phyloP scores from a whole-genome alignment of 495 filamentous ascomycete species.

The Pseudomonodictys pantanalensis region DNA sequence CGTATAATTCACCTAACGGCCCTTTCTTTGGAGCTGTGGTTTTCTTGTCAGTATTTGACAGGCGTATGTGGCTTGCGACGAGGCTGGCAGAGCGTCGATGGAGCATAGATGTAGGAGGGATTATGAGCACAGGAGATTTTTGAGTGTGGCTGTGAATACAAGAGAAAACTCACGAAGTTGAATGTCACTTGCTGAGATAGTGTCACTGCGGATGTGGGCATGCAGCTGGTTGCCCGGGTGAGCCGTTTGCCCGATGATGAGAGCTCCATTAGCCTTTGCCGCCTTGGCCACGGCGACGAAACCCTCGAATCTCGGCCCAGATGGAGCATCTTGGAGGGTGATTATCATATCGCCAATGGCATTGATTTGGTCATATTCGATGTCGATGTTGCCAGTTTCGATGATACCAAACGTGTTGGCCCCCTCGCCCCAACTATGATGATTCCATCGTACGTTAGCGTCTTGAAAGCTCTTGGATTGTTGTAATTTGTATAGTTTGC shows the following conservation, averaged over 20 bases:
- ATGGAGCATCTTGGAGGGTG: not conserved
- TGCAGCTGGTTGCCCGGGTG: not conserved
- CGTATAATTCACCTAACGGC: not conserved
- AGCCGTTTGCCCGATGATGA: not conserved
- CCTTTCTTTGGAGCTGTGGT: not conserved
- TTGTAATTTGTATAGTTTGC: not conserved
- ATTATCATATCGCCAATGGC: not conserved
- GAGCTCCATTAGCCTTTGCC: not conserved
- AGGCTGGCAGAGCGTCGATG: not conserved
- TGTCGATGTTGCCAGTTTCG: not conserved
- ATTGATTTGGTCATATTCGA: not conserved
- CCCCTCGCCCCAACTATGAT: not conserved
- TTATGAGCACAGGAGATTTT: not conserved
- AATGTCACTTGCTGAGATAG: not conserved
- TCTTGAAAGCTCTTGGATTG: not conserved
- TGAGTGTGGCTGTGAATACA: not conserved
- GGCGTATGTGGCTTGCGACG: not conserved
- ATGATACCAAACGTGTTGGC: not conserved
- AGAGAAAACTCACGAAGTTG: not conserved
- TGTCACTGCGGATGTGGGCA: not conserved
- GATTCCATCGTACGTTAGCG: not conserved
- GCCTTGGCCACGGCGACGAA: not conserved
- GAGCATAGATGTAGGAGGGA: not conserved
- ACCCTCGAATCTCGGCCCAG: not conserved
- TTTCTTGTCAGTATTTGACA: not conserved